Percentiles rank a stretch among this genome's conserved stretches.
Evolutionary conservation across 1,284 basidiomycete genomes (phyloP).

Genomic region (Trametes pubescens): DNA sequence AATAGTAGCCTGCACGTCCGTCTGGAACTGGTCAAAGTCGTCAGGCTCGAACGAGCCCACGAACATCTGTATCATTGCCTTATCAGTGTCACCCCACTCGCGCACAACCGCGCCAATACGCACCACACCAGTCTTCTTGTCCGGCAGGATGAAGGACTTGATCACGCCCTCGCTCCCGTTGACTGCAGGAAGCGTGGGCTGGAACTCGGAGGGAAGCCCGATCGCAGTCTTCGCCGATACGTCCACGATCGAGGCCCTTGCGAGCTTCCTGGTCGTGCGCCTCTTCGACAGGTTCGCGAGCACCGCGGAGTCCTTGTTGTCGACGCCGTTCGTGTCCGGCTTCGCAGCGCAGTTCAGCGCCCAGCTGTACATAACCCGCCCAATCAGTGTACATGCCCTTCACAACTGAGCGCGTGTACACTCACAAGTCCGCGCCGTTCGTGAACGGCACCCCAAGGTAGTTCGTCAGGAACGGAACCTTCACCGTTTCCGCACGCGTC

Average conservation of each 20-base stretch:
- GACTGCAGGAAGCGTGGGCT: constrained; percentile 56
- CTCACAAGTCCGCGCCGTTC: constrained; percentile 61
- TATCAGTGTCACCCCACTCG: background rate
- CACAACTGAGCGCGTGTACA: constrained; percentile 9
- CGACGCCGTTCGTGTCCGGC: constrained; percentile 61
- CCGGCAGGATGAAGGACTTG: constrained; percentile 65
- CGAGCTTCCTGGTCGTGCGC: constrained; percentile 32
- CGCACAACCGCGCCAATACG: background rate
- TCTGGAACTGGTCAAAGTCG: constrained; percentile 60
- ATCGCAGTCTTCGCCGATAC: constrained; percentile 49
- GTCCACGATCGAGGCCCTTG: constrained; percentile 56
- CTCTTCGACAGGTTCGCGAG: constrained; percentile 18
- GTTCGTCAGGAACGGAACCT: constrained; percentile 60
- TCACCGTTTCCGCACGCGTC: constrained; percentile 56
- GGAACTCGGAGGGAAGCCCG: constrained; percentile 57
- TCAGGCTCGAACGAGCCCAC: constrained; percentile 64
- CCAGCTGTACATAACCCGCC: constrained; percentile 55
- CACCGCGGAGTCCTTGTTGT: constrained; percentile 45
- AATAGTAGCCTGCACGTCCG: constrained; percentile 57
- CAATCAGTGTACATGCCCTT: background rate
- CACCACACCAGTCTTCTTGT: constrained; percentile 67
- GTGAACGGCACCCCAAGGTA: constrained; percentile 60
- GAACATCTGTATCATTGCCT: constrained; percentile 54
- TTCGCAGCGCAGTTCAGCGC: constrained; percentile 65
- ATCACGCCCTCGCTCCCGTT: constrained; percentile 61